Evolutionary conservation across 257 asterid species (phyloP).

Genomic region (Henckelia pumila): DNA sequence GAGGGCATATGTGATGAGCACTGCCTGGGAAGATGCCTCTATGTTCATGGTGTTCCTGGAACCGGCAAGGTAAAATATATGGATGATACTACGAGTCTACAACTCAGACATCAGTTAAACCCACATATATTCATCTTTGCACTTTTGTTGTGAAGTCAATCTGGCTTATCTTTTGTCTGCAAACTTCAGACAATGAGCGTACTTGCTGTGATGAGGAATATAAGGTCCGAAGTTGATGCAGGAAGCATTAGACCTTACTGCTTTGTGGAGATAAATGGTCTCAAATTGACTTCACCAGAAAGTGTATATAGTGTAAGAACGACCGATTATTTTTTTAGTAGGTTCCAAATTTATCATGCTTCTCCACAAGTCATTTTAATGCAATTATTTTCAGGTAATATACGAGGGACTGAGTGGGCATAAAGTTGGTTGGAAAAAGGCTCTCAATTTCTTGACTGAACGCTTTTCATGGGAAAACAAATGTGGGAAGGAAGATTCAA

Average conservation of each 20-base stretch:
- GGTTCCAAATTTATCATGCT: background rate
- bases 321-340: constrained; percentile 20
- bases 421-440: constrained; percentile 94
- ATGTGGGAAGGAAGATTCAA: constrained; percentile 43
- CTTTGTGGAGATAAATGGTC: constrained; percentile 92
- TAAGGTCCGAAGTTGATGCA: constrained; percentile 82
- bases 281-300: constrained; percentile 93
- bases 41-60: constrained; percentile 98
- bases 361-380: constrained; percentile 15
- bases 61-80: constrained; percentile 80
- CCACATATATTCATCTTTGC: constrained; percentile 10
- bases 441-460: constrained; percentile 75
- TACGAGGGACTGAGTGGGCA: constrained; percentile 88
- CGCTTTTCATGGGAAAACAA: constrained; percentile 66
- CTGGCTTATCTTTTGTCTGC: constrained; percentile 29
- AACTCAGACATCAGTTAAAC: constrained; percentile 12
- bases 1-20: constrained; percentile 88
- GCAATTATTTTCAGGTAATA: constrained; percentile 66
- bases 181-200: constrained; percentile 92
- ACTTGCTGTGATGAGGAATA: constrained; percentile 72
- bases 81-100: background rate
- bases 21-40: constrained; percentile 92
- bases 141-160: background rate
- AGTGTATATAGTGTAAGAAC: constrained; percentile 72
- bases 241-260: constrained; percentile 76